phyloP scores from a whole-genome alignment of 83 land plant genomes.

The Diphasiastrum complanatum region DNA sequence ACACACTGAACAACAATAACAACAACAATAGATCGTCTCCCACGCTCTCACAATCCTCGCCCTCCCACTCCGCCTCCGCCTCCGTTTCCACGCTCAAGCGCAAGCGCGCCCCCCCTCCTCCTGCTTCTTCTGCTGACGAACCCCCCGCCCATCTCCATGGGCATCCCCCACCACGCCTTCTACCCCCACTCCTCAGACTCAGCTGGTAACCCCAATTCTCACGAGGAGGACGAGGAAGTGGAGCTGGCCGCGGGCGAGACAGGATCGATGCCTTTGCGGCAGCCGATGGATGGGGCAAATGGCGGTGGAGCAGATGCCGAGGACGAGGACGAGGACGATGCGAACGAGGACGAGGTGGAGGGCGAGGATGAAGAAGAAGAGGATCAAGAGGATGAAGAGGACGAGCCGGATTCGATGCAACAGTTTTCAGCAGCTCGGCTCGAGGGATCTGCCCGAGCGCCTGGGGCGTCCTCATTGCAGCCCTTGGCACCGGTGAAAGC shows the following conservation, averaged over 20 bases:
- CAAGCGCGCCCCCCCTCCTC: slow-evolving; percentile 28
- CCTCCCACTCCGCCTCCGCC: slow-evolving; percentile 48
- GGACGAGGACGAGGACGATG: slow-evolving; percentile 48
- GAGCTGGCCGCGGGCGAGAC: slow-evolving; percentile 47
- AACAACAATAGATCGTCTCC: too few species aligned
- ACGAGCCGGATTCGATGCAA: slow-evolving; percentile 51
- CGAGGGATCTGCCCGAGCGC: slow-evolving; percentile 28
- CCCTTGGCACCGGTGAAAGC: slow-evolving; percentile 21
- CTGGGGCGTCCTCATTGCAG: slow-evolving; percentile 14
- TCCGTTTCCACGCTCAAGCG: slow-evolving; percentile 62
- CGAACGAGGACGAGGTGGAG: slow-evolving; percentile 49
- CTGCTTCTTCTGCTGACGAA: slow-evolving; percentile 24
- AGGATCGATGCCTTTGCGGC: slow-evolving; percentile 57
- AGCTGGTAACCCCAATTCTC: slow-evolving; percentile 6
- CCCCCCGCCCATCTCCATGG: slow-evolving; percentile 25
- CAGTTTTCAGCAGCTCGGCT: slow-evolving; percentile 77
- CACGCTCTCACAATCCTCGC: slow-evolving; percentile 58
- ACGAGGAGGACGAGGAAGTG: background rate
- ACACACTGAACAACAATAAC: too few species aligned
- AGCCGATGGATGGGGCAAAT: slow-evolving; percentile 17
- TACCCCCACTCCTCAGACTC: slow-evolving; percentile 15
- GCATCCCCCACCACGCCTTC: too few species aligned
- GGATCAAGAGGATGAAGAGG: slow-evolving; percentile 32
- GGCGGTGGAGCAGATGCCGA: slow-evolving; percentile 38
- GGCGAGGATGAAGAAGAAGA: slow-evolving; percentile 29